These are phyloP conservation scores for Mycena rosella DNA, from an alignment of 768 basidiomycete genomes.

Conservation along the genomic window DNA sequence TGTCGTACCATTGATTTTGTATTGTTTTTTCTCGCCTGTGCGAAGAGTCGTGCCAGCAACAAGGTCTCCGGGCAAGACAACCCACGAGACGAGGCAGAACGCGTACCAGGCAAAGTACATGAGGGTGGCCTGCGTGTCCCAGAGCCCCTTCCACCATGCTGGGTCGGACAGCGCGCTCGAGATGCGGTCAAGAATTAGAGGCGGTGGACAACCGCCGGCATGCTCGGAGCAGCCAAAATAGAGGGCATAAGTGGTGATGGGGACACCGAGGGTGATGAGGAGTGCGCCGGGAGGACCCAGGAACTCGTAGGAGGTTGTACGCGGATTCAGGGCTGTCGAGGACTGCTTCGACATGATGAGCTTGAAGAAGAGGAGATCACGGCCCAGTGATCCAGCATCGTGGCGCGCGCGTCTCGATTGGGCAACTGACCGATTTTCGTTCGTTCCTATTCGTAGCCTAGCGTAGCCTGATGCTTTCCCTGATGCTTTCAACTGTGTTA, in stretches of 20 bases:
- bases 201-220: constrained; percentile 77
- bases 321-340: constrained; percentile 70
- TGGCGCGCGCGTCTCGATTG: not conserved
- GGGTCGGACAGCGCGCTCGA: constrained; percentile 59
- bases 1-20: constrained; percentile 93
- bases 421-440: not conserved
- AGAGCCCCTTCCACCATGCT: constrained; percentile 80
- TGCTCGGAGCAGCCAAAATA: constrained; percentile 84
- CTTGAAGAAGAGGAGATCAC: not conserved
- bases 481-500: not conserved
- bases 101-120: constrained; percentile 92
- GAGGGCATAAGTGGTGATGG: constrained; percentile 77
- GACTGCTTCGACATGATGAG: constrained; percentile 22
- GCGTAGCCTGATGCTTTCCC: no score
- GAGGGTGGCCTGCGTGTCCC: constrained; percentile 83
- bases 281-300: constrained; percentile 84
- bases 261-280: constrained; percentile 77
- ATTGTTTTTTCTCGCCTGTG: constrained; percentile 80
- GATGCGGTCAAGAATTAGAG: constrained; percentile 59
- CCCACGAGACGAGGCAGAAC: constrained; percentile 89
- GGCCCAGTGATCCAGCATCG: constrained; percentile 2
- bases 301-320: constrained; percentile 83
- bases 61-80: constrained; percentile 78
- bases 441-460: no score
- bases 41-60: constrained; percentile 79